Percentiles rank a stretch among this genome's conserved stretches.
These are phyloP conservation scores for Tubosaeta brunneosetosa DNA, from an alignment of 768 basidiomycete species.

Conservation along the genomic window DNA sequence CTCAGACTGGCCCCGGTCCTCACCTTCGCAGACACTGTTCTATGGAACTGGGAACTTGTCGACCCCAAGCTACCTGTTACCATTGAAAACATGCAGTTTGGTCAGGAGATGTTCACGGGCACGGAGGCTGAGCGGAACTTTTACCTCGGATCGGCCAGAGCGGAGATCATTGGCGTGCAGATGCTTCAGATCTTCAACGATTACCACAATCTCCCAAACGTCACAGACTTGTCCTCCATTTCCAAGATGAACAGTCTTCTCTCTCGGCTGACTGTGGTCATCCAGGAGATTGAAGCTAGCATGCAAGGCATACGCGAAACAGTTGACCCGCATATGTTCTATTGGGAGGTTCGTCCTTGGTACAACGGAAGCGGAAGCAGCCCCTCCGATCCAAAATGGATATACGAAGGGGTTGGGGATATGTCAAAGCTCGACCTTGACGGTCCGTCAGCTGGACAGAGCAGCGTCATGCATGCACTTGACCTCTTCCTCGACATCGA, in stretches of 20 bases:
- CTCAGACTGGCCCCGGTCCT: constrained; percentile 90
- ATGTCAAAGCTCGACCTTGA: constrained; percentile 59
- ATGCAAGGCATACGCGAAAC: constrained; percentile 63
- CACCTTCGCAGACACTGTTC: constrained; percentile 93
- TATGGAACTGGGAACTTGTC: constrained; percentile 82
- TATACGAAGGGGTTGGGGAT: constrained; percentile 72
- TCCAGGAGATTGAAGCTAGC: constrained; percentile 69
- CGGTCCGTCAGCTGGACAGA: constrained; percentile 94
- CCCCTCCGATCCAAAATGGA: constrained; percentile 51
- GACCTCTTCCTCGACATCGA: constrained; percentile 88
- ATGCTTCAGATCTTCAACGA: constrained; percentile 85
- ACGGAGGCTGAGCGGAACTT: constrained; percentile 83
- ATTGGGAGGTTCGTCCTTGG: constrained; percentile 90
- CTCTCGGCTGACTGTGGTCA: constrained; percentile 55
- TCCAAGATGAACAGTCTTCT: constrained; percentile 73
- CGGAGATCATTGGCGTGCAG: constrained; percentile 83
- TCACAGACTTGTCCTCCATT: constrained; percentile 56
- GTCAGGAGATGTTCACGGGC: constrained; percentile 69
- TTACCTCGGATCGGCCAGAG: constrained; percentile 77
- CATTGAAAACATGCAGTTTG: constrained; percentile 68
- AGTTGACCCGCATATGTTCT: constrained; percentile 85
- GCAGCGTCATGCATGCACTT: constrained; percentile 81
- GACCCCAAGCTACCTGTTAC: constrained; percentile 57
- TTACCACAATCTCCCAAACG: constrained; percentile 71
- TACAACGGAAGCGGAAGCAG: constrained; percentile 74